Evolutionary conservation across 257 asterid genomes (phyloP), one percentile per base, ranked within the genome.

Genomic region (Gentiana straminea): DNA sequence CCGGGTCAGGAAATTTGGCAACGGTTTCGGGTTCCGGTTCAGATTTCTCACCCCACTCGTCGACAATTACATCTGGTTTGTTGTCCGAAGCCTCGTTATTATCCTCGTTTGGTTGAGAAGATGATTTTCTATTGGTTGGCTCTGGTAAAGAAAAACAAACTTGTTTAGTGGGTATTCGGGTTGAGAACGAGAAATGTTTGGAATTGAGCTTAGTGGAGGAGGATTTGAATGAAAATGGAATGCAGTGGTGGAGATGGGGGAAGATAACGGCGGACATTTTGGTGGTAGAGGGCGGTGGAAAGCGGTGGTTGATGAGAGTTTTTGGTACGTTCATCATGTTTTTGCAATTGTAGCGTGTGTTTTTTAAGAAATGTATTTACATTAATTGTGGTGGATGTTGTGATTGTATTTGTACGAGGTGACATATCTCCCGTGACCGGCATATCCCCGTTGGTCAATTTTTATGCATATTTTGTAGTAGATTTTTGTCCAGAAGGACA

Each of bases 21-120:
- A 50, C 4, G 2, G 93, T 81, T 24, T 80, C 81, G 33, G 84
- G 75, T 38, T 84, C 92, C 0, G 84, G 79, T 35, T 62, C 86
- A 24, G 95, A 13, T 47, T 82, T 81, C 58, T 91, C 96, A 1
- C 94, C 98, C 96, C 91, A 86, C 70, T 86, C 98, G 54, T 90
- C 97, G 0, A 55, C 73, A 39, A 68, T 24, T 3, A 67, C 37
- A 2, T 10, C 36, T 1, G 84, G 79, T 4, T 74, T 60, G 32
- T 51, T 49, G 7, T 62, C 74, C 1, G 70, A 52, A 44, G 3
- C 57, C 35, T 53, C 53, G 48, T 38, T 52, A 0, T 2, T 10
- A 13, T 46, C 43, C 7, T 51, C 63, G 0, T 58, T 64, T 4
- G 54, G 41, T 4, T 41, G 44, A 51, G 58, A 44, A 4, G 60